Evolutionary conservation across 306 rosid genomes (phyloP), one percentile per base, ranked within the genome.

Genomic region (Albizia julibrissin): DNA sequence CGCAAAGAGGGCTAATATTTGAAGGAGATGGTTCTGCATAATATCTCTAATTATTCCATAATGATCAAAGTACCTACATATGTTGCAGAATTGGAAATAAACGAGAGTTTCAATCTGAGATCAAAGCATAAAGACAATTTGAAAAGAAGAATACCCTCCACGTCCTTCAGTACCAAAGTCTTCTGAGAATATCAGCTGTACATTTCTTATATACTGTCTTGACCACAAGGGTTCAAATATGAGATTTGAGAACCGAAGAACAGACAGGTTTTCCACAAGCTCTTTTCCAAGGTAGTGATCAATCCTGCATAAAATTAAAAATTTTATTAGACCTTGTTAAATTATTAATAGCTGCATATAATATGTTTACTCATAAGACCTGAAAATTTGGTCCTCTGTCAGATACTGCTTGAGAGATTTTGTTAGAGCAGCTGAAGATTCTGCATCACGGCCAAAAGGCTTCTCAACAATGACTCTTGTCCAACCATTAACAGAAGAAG

Each of bases 131-230:
- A 27, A 77, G 13, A 46, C 67, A 69, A 71, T 29, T 29, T 68
- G 33, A 70, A 88, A 83, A 61, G 79, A 84, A 85, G 67, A 79
- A 62, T 88, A 94, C 98, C 98, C 98, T 85, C 98, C 98, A 73
- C 98, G 98, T 76, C 98, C 98, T 91, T 94, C 98, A 4, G 98
- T 94, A 82, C 98, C 98, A 86, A 94, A 94, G 84, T 94, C 98
- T 86, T 94, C 98, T 5, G 98, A 94, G 86, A 94, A 94, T 84
- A 92, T 86, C 13, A 94, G 81, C 84, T 94, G 98, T 46, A 94
- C 98, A 74, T 92, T 94, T 83, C 94, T 88, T 83, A 94, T 94
- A 83, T 94, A 94, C 86, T 94, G 98, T 88, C 98, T 94, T 44
- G 98, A 88, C 98, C 98, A 94, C 76, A 94, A 85, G 46, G 98